These are phyloP conservation scores for Thelonectria blattea DNA, from an alignment of 2,329 filamentous ascomycete genomes.

Conservation along the genomic window DNA sequence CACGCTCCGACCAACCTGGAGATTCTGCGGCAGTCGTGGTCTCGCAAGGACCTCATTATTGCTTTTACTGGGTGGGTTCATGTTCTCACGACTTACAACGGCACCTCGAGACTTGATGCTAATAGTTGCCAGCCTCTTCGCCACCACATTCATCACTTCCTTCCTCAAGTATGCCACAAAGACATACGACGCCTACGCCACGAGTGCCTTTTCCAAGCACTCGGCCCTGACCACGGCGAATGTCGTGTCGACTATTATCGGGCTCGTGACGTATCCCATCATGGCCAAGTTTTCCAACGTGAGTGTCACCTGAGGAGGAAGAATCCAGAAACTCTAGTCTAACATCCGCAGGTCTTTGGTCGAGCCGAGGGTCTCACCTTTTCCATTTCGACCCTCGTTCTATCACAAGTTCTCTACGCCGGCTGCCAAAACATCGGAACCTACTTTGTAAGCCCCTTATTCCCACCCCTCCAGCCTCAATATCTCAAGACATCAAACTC, in stretches of 20 bases:
- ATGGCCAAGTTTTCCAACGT: constrained; percentile 64
- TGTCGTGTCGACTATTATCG: constrained; percentile 55
- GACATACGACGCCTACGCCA: constrained; percentile 43
- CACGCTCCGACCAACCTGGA: constrained; percentile 21
- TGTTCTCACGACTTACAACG: background rate
- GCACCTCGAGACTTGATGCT: background rate
- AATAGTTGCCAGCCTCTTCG: constrained; percentile 33
- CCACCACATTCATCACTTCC: constrained; percentile 40
- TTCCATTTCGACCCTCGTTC: constrained; percentile 37
- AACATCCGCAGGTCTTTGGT: constrained; percentile 53
- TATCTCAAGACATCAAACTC: background rate
- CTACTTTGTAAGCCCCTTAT: constrained; percentile 49
- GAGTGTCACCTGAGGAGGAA: background rate
- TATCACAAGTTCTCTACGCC: constrained; percentile 64
- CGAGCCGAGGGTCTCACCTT: constrained; percentile 59
- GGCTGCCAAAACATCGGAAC: constrained; percentile 58
- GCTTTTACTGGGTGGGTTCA: constrained; percentile 32
- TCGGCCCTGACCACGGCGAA: constrained; percentile 56
- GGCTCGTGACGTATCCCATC: constrained; percentile 62
- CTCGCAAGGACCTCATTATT: constrained; percentile 31
- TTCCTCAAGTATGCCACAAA: constrained; percentile 43
- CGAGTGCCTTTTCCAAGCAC: constrained; percentile 51
- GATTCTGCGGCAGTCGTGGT: constrained; percentile 36
- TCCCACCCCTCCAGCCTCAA: too few relatives aligned
- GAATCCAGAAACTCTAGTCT: background rate